Percentiles rank a stretch among this genome's conserved stretches.
Evolutionary conservation across 2,329 filamentous ascomycete species (phyloP).

Genomic region (Ophiostoma australiae): DNA sequence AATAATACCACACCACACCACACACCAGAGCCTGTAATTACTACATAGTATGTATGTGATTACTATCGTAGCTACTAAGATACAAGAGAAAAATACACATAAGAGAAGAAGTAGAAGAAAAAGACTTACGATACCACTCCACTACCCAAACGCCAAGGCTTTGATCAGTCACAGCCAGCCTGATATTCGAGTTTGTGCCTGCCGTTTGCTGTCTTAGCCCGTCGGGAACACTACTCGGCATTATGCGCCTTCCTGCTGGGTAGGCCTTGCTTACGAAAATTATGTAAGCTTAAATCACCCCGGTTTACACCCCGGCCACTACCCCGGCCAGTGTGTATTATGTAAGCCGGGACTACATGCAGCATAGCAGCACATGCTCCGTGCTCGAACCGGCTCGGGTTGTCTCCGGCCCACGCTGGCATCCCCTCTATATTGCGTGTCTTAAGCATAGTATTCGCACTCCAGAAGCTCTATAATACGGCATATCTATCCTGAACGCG

Average conservation of each 20-base stretch:
- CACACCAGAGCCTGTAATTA: neutral
- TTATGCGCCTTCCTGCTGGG: neutral
- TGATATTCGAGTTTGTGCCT: neutral
- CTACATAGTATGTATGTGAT: no score
- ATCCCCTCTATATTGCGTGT: neutral
- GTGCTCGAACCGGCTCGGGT: neutral
- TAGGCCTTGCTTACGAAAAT: neutral
- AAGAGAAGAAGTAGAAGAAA: neutral
- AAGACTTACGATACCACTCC: neutral
- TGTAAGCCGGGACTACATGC: neutral
- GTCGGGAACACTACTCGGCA: neutral
- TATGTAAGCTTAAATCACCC: neutral
- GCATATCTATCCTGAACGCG: neutral
- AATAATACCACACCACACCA: neutral
- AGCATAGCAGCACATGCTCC: neutral
- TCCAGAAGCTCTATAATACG: neutral
- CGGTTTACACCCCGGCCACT: neutral
- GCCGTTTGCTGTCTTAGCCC: neutral
- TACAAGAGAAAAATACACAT: neutral
- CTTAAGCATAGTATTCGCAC: neutral
- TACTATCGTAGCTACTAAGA: neutral
- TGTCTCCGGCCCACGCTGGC: neutral
- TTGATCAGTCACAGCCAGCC: neutral
- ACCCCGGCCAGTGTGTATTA: neutral
- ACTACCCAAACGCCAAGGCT: slow-evolving; percentile 6